These are phyloP conservation scores for Ensete ventricosum DNA, from an alignment of 176 grass and related monocot species.

Conservation along the genomic window DNA sequence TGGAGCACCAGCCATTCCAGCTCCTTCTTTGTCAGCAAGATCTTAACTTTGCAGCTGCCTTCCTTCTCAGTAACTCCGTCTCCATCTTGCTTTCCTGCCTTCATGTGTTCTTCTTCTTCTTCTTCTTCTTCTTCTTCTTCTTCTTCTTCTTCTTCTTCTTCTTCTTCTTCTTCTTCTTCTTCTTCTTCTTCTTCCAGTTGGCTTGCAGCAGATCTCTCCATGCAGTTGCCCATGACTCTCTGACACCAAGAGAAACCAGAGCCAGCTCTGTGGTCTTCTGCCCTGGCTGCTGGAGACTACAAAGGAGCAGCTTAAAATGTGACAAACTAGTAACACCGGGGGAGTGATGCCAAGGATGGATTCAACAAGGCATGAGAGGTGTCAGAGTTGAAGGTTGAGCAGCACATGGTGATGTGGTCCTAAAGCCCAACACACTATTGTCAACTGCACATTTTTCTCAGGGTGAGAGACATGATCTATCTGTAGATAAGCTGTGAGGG, in stretches of 20 bases:
- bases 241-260: not conserved
- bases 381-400: no score
- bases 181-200: not conserved
- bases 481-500: no score
- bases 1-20: slow-evolving; percentile 21
- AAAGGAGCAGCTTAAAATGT: no score
- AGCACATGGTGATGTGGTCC: not conserved
- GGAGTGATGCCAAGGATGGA: not conserved
- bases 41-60: slow-evolving; percentile 20
- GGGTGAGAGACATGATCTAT: no score
- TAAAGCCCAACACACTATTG: no score
- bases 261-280: no score
- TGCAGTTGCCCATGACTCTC: slow-evolving; percentile 9
- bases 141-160: not conserved
- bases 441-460: no score
- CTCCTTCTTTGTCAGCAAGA: slow-evolving; percentile 21
- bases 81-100: not conserved
- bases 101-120: no score
- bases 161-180: no score
- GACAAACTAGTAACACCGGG: no score
- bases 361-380: not conserved
- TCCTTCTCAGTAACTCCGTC: not conserved
- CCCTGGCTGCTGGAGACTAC: not conserved
- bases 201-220: not conserved
- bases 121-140: no score